A percentile compares a stretch with the other conserved stretches of the same genome.
These are phyloP conservation scores for Hyphochytrium catenoides DNA, from an alignment of 352 stramenopile genomes.

Conservation along the genomic window DNA sequence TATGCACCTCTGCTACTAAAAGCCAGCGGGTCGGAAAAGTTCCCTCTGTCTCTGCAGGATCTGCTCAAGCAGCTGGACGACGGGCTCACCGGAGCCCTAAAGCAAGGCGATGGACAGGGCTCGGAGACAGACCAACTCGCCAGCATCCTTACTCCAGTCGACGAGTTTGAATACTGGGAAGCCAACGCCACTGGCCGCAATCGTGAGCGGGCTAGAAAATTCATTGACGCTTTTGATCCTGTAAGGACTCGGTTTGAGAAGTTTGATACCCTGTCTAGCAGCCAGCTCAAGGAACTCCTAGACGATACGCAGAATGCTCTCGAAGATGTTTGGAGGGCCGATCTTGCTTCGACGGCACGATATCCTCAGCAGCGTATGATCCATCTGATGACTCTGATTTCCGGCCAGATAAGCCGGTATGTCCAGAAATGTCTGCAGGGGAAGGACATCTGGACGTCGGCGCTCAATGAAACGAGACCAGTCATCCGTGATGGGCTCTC, in stretches of 20 bases:
- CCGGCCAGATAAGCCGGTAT: conserved; percentile 27
- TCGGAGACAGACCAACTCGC: conserved; percentile 19
- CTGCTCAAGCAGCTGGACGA: conserved; percentile 38
- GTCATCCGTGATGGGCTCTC: conserved; percentile 26
- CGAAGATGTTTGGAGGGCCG: conserved; percentile 63
- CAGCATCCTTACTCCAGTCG: conserved; percentile 43
- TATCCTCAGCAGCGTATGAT: conserved; percentile 67
- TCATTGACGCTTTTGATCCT: conserved; percentile 44
- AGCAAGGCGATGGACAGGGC: conserved; percentile 8
- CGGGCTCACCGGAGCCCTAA: conserved; percentile 13
- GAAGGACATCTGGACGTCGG: conserved; percentile 31
- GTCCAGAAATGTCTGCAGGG: conserved; percentile 5
- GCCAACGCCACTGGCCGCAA: conserved; percentile 14
- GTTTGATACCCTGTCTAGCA: conserved; percentile 25
- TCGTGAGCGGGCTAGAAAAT: conserved; percentile 36
- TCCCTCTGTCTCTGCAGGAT: conserved; percentile 23
- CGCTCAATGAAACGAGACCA: conserved; percentile 26
- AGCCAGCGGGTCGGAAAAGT: conserved; percentile 16
- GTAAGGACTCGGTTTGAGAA: conserved; percentile 43
- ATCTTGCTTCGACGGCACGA: conserved; percentile 22
- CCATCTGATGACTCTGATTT: conserved; percentile 57
- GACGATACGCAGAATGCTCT: conserved; percentile 54
- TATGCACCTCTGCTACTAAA: conserved; percentile 43
- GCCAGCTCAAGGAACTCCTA: conserved; percentile 58
- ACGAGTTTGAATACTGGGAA: conserved; percentile 70